Percentiles rank a stretch among this genome's conserved stretches.
Evolutionary conservation across 768 basidiomycete species (phyloP).

Genomic region (Tricholoma terreum): DNA sequence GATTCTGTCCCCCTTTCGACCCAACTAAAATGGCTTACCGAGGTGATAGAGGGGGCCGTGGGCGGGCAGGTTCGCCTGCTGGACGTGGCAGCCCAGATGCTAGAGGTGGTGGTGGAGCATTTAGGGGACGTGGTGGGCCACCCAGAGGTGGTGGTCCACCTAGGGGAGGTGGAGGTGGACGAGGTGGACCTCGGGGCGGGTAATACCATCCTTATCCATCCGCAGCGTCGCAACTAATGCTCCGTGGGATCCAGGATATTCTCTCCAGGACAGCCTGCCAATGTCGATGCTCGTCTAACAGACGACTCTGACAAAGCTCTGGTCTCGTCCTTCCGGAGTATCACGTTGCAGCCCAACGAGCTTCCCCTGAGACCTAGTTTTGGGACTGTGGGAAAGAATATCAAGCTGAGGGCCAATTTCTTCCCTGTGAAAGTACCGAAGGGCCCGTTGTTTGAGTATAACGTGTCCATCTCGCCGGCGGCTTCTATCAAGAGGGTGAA

Average conservation of each 20-base stretch:
- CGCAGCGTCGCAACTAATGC: conserved; percentile 3
- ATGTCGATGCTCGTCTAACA: conserved; percentile 40
- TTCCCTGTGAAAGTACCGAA: conserved; percentile 56
- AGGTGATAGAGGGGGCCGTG: conserved; percentile 37
- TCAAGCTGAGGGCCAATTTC: conserved; percentile 64
- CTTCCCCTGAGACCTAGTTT: conserved; percentile 60
- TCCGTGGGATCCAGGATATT: conserved; percentile 38
- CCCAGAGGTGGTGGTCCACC: conserved; percentile 22
- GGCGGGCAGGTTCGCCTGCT: conserved; percentile 29
- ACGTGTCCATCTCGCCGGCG: conserved; percentile 52
- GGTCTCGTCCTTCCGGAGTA: conserved; percentile 32
- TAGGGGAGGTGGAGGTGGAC: conserved; percentile 26
- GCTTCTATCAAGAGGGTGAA: conserved; percentile 52
- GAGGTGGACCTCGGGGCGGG: conserved; percentile 37
- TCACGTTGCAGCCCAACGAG: conserved; percentile 32
- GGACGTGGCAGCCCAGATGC: conserved; percentile 27
- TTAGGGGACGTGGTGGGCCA: conserved; percentile 11
- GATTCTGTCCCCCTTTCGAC: conserved; percentile 1
- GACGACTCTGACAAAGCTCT: conserved; percentile 42
- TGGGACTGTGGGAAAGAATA: conserved; percentile 45
- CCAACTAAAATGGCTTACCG: conserved; percentile 24
- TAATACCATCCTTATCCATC: conserved; percentile 14
- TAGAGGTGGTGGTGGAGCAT: conserved; percentile 13
- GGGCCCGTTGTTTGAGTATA: conserved; percentile 57
- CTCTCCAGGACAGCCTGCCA: conserved; percentile 32